These are phyloP conservation scores for Sclerotinia spermophila DNA, from an alignment of 2,329 filamentous ascomycete species.

Conservation along the genomic window DNA sequence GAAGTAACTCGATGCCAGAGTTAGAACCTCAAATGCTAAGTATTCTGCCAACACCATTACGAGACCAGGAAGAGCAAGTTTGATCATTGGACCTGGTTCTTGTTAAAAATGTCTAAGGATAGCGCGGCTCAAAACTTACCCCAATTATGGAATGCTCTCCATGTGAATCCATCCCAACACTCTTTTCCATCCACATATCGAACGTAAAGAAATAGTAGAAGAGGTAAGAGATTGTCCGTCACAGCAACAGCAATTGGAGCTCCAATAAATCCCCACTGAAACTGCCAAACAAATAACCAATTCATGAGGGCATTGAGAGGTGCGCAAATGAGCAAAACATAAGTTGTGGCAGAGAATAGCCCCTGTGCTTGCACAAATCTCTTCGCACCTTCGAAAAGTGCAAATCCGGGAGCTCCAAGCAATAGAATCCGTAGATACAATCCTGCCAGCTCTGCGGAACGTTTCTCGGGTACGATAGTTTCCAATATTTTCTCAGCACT, in stretches of 20 bases:
- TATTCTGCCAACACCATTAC: constrained; percentile 94
- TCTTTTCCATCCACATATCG: constrained; percentile 66
- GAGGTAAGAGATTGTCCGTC: constrained; percentile 70
- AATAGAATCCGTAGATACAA: constrained; percentile 69
- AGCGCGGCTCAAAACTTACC: constrained; percentile 31
- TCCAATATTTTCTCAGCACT: constrained; percentile 63
- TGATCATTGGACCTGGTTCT: constrained; percentile 65
- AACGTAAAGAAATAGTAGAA: constrained; percentile 72
- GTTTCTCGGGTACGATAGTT: constrained; percentile 65
- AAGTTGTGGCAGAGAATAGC: constrained; percentile 74
- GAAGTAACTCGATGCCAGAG: constrained; percentile 75
- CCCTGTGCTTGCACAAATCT: constrained; percentile 81
- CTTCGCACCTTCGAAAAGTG: constrained; percentile 72
- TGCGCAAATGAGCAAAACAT: constrained; percentile 71
- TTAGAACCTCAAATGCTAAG: constrained; percentile 88
- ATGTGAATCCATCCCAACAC: constrained; percentile 79
- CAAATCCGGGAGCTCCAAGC: constrained; percentile 70
- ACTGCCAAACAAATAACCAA: constrained; percentile 73
- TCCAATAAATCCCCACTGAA: constrained; percentile 68
- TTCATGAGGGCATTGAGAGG: constrained; percentile 75
- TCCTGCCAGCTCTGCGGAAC: constrained; percentile 68
- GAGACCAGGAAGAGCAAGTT: constrained; percentile 81
- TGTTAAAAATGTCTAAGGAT: constrained; percentile 19
- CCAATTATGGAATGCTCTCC: constrained; percentile 70
- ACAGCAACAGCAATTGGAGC: constrained; percentile 74